These are phyloP conservation scores for Hylodesmum podocarpum DNA, from an alignment of 306 rosid genomes.

Conservation along the genomic window DNA sequence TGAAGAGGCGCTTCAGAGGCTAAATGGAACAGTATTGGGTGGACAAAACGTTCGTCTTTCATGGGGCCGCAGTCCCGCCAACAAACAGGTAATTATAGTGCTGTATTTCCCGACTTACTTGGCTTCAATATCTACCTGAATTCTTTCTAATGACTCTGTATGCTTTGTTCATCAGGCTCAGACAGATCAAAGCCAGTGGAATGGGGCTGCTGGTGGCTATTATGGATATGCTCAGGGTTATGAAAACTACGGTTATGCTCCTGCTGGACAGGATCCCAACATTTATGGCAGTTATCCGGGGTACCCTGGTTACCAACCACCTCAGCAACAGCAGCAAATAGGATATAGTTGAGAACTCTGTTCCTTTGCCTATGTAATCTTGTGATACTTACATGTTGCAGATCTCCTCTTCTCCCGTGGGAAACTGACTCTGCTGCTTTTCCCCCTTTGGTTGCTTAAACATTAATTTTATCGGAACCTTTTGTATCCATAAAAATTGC, in stretches of 20 bases:
- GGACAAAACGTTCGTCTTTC: conserved; percentile 92
- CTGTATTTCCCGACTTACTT: neutral
- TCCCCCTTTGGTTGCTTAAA: neutral
- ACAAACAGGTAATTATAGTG: conserved; percentile 67
- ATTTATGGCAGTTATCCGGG: conserved; percentile 77
- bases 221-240: conserved; percentile 82
- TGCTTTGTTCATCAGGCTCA: conserved; percentile 48
- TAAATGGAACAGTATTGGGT: conserved; percentile 75
- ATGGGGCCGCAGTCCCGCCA: conserved; percentile 98
- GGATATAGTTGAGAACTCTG: conserved; percentile 60
- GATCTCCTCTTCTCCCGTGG: neutral
- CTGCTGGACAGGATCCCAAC: conserved; percentile 82
- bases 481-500: conserved; percentile 27
- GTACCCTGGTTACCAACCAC: conserved; percentile 77
- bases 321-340: conserved; percentile 72
- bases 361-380: conserved; percentile 26
- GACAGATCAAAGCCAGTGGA: conserved; percentile 68
- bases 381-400: conserved; percentile 17
- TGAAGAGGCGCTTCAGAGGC: conserved; percentile 70
- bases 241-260: conserved; percentile 78
- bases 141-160: neutral
- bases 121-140: neutral
- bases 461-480: conserved; percentile 25
- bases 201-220: conserved; percentile 49
- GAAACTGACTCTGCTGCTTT: neutral